Conservation (phyloP, 208 protist species). For the Naegleria fowleri region DNA sequence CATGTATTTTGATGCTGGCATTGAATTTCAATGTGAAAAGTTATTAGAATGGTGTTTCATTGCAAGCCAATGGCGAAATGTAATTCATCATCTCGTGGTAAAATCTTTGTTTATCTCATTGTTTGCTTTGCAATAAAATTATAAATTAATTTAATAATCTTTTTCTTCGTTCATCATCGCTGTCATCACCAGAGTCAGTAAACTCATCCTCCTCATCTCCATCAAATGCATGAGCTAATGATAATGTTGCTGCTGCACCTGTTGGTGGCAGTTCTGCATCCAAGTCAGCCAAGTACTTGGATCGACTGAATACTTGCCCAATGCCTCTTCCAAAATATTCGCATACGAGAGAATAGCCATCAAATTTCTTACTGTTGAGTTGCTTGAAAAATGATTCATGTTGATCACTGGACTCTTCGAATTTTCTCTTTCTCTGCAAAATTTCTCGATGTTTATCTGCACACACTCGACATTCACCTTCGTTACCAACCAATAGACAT, state of each 20-base stretch:
- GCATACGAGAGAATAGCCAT: conserved; percentile 76
- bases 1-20: background rate
- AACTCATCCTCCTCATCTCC: background rate
- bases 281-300: background rate
- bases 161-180: background rate
- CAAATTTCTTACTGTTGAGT: conserved; percentile 36
- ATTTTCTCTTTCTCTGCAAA: conserved; percentile 48
- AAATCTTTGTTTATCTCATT: too few relatives aligned
- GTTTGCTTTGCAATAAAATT: background rate
- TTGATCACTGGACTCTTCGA: conserved; percentile 49
- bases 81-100: too few relatives aligned
- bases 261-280: background rate
- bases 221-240: background rate
- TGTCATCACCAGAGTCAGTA: background rate
- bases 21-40: background rate
- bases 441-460: conserved; percentile 49
- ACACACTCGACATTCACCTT: conserved; percentile 58
- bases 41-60: background rate
- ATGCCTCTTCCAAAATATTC: conserved; percentile 80
- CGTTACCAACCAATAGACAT: conserved; percentile 51
- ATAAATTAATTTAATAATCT: background rate
- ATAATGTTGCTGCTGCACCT: background rate
- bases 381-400: conserved; percentile 69
- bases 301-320: background rate
- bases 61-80: background rate